These are phyloP conservation scores for Dovyalis caffra DNA, from an alignment of 345 rosid genomes.

Conservation along the genomic window DNA sequence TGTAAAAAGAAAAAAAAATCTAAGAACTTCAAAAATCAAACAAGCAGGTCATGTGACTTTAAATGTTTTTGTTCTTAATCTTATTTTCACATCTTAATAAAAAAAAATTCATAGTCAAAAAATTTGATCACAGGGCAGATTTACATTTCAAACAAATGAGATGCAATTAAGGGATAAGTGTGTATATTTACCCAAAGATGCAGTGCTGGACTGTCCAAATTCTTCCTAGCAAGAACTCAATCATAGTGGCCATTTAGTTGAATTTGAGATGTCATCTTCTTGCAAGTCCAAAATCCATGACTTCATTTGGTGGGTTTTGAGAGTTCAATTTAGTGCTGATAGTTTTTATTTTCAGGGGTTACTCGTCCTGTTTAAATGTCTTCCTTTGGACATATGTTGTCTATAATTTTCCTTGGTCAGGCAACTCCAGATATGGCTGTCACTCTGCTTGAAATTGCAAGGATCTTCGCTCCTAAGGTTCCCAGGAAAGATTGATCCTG, in stretches of 20 bases:
- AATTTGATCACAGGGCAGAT: too few species aligned
- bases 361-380: background rate
- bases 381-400: background rate
- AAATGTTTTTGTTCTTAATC: too few species aligned
- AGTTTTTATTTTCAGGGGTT: background rate
- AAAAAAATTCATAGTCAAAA: too few species aligned
- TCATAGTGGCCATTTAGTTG: background rate
- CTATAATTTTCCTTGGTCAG: conserved; percentile 43
- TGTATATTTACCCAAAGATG: too few species aligned
- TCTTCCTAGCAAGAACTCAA: background rate
- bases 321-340: background rate
- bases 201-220: background rate
- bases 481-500: conserved; percentile 99
- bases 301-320: background rate
- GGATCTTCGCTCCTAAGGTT: conserved; percentile 98
- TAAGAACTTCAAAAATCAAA: too few species aligned
- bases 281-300: background rate
- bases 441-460: conserved; percentile 96
- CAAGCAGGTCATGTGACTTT: too few species aligned
- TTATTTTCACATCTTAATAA: too few species aligned
- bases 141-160: too few species aligned
- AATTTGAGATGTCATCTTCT: background rate
- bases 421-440: conserved; percentile 99
- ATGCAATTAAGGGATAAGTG: too few species aligned
- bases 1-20: too few species aligned